These are phyloP conservation scores for Centaurea solstitialis DNA, from an alignment of 129 eudicot genomes.

Conservation along the genomic window DNA sequence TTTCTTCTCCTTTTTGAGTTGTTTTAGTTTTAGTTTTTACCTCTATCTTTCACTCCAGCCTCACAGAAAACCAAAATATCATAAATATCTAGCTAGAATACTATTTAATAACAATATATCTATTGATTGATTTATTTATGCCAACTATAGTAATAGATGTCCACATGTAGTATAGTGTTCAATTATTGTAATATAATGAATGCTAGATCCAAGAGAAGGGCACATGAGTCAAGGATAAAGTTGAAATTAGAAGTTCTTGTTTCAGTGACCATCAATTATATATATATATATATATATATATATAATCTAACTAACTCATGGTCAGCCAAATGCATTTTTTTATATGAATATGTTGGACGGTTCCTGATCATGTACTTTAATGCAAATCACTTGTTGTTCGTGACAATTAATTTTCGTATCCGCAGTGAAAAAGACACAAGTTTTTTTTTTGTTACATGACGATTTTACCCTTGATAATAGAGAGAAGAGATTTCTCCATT, in stretches of 20 bases:
- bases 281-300: not conserved
- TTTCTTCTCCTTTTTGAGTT: not conserved
- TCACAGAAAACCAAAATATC: not conserved
- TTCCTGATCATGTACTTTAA: conserved; percentile 14
- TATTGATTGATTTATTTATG: not conserved
- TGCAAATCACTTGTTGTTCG: conserved; percentile 3
- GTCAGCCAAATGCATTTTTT: conserved; percentile 25
- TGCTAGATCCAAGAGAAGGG: conserved; percentile 43
- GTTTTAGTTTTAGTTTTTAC: not conserved
- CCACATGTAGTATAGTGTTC: conserved; percentile 31
- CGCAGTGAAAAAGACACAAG: no score
- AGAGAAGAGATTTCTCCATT: not conserved
- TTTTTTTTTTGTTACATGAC: not conserved
- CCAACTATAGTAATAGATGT: conserved; percentile 5
- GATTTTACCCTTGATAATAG: not conserved
- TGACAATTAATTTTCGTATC: not conserved
- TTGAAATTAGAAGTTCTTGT: conserved; percentile 23
- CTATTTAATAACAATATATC: not conserved
- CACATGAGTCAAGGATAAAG: conserved; percentile 40
- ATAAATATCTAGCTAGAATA: conserved; percentile 9
- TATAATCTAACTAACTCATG: conserved; percentile 1
- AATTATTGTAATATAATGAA: conserved; percentile 22
- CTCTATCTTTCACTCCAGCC: not conserved
- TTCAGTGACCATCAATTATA: conserved; percentile 32
- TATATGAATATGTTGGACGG: conserved; percentile 29